These are phyloP conservation scores for Pyrenophora graminea DNA, from an alignment of 2,329 filamentous ascomycete genomes.

Conservation along the genomic window DNA sequence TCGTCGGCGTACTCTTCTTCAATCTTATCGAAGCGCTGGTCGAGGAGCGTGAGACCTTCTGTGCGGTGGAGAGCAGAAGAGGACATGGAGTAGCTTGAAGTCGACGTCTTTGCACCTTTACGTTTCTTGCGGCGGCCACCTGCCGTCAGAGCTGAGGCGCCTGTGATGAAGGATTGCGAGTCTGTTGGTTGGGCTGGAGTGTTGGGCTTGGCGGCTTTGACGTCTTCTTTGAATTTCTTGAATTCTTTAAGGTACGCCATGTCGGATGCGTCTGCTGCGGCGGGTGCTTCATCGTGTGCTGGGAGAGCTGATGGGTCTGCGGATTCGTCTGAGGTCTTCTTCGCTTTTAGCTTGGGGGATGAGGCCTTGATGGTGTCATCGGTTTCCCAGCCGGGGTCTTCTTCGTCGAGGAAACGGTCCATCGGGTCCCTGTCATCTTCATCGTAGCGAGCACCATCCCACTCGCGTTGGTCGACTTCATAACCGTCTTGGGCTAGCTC, in stretches of 20 bases:
- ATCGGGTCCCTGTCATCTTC: constrained; percentile 39
- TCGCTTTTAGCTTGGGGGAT: constrained; percentile 45
- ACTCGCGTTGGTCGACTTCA: constrained; percentile 80
- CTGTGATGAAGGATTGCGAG: constrained; percentile 70
- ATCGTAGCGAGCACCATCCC: constrained; percentile 63
- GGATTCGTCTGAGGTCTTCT: constrained; percentile 44
- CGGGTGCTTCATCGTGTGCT: constrained; percentile 39
- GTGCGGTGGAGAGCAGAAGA: constrained; percentile 86
- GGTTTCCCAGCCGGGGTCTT: constrained; percentile 91
- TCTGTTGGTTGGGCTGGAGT: constrained; percentile 60
- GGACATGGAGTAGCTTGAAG: constrained; percentile 88
- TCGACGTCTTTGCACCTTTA: constrained; percentile 88
- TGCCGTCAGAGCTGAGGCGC: constrained; percentile 67
- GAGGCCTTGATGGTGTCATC: constrained; percentile 80
- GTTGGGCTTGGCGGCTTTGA: constrained; percentile 54
- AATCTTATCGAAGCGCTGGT: constrained; percentile 87
- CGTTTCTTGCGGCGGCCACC: constrained; percentile 89
- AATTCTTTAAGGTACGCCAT: constrained; percentile 92
- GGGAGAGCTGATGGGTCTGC: constrained; percentile 54
- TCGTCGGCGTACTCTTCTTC: constrained; percentile 74
- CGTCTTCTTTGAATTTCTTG: constrained; percentile 88
- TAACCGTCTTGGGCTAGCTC: constrained; percentile 69
- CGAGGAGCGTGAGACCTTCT: constrained; percentile 81
- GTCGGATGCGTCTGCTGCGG: constrained; percentile 54
- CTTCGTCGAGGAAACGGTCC: constrained; percentile 54